phyloP scores from a whole-genome alignment of 208 protist species.

The Lotmaria passim region DNA sequence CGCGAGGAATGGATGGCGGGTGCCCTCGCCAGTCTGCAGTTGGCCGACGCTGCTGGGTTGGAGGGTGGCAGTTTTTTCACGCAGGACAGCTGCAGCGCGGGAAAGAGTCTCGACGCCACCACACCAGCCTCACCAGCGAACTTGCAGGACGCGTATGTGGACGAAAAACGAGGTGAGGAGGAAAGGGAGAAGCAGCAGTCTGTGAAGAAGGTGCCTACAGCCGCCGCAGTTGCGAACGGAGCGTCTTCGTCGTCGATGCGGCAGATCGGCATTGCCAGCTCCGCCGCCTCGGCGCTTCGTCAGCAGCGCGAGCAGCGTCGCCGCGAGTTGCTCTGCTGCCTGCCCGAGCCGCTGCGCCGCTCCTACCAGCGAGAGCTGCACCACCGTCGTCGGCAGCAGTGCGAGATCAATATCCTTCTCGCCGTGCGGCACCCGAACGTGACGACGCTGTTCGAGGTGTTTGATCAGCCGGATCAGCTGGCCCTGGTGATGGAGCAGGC shows the following conservation, averaged over 20 bases:
- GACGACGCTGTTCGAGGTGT: constrained; percentile 67
- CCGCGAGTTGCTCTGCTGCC: constrained; percentile 34
- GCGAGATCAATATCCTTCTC: constrained; percentile 77
- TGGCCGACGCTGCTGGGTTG: constrained; percentile 35
- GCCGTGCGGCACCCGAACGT: constrained; percentile 66
- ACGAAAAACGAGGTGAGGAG: no score
- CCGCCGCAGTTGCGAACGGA: no score
- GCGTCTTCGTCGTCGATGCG: no score
- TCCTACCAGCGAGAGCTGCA: constrained; percentile 49
- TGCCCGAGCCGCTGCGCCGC: constrained; percentile 34
- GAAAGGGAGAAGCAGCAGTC: no score
- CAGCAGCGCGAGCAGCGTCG: constrained; percentile 29
- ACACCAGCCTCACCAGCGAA: no score
- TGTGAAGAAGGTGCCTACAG: no score
- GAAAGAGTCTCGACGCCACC: constrained; percentile 20
- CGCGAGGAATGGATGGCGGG: constrained; percentile 23
- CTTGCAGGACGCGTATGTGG: not conserved
- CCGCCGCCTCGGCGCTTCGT: not conserved
- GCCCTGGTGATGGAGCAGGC: constrained; percentile 81
- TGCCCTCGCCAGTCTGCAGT: constrained; percentile 20
- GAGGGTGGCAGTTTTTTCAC: constrained; percentile 39
- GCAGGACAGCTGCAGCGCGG: no score
- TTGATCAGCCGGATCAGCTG: constrained; percentile 54
- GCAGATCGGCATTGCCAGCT: no score
- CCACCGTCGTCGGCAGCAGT: constrained; percentile 59